A percentile compares a stretch with the other conserved stretches of the same genome.
These are phyloP conservation scores for Phytophthora pisi DNA, from an alignment of 352 stramenopile species.

Conservation along the genomic window DNA sequence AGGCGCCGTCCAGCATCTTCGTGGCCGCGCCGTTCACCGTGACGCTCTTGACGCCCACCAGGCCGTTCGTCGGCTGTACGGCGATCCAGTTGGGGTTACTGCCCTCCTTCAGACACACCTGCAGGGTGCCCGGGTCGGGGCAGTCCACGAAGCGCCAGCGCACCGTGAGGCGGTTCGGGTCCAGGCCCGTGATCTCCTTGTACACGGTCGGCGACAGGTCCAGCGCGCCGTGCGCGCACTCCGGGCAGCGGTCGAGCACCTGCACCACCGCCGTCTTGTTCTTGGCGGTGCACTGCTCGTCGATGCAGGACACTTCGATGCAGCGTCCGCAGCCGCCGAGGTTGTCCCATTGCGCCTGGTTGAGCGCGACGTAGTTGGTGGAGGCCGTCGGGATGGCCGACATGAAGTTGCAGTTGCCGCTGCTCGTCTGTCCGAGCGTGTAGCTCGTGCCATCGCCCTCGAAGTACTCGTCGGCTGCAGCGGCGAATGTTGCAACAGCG, in stretches of 20 bases:
- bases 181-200: conserved; percentile 65
- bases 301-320: conserved; percentile 64
- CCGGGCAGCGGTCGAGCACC: conserved; percentile 75
- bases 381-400: conserved; percentile 46
- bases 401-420: conserved; percentile 66
- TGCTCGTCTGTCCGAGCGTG: conserved; percentile 38
- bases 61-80: conserved; percentile 65
- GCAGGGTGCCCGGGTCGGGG: conserved; percentile 47
- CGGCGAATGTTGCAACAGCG: conserved; percentile 7
- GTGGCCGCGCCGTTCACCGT: conserved; percentile 62
- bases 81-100: conserved; percentile 67
- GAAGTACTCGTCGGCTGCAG: conserved; percentile 37
- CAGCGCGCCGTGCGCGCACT: conserved; percentile 69
- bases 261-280: conserved; percentile 62
- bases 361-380: conserved; percentile 76
- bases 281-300: conserved; percentile 48
- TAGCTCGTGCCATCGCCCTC: conserved; percentile 54
- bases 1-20: conserved; percentile 69
- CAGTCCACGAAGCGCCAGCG: conserved; percentile 78
- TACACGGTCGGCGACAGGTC: conserved; percentile 78
- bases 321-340: conserved; percentile 63
- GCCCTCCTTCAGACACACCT: conserved; percentile 74
- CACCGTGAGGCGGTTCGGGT: conserved; percentile 60
- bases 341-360: conserved; percentile 62
- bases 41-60: conserved; percentile 56